Evolutionary conservation across 192 early-diverging fungal genomes (phyloP), one percentile per base, ranked within the genome.

Genomic region (Coemansia javaensis): DNA sequence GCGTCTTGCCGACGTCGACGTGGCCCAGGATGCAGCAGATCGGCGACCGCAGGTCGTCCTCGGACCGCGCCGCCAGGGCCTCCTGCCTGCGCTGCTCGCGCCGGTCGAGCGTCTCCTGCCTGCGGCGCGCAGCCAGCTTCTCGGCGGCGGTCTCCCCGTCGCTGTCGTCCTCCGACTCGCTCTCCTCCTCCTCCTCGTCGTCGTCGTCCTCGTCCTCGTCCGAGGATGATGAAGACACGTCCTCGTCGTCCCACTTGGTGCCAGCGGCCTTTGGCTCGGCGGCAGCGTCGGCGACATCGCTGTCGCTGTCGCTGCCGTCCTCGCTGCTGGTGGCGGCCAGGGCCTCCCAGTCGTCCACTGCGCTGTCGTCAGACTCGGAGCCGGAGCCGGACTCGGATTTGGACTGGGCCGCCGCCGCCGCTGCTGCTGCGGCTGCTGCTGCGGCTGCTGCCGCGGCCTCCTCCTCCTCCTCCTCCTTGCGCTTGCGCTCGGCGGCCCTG

Each of bases 11-110:
- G 7, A 93, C 93, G 69, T 99, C 97, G 57, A 99, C 97, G 78
- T 99, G 97, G 25, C 97, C 97, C 41, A 99, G 70, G 79, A 99
- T 96, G 79, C 88, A 90, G 76, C 89, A 91, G 77, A 99, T 97
- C 7, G 97, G 97, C 23, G 94, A 97, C 22, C 97, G 86, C 54
- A 99, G 60, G 55, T 99, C 76, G 47, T 93, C 91, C 50, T 82
- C 85, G 5, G 88, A 90, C 44, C 92, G 82, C 11, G 88, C 87
- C 2, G 83, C 89, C 68, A 88, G 66, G 11, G 92, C 89, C 0
- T 84, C 82, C 35, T 84, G 71, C 49, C 83, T 63, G 34, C 90
- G 81, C 43, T 85, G 80, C 54, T 79, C 60, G 46, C 87, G 81
- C 22, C 90, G 86, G 10, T 77, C 82, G 9, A 84, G 79, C 17